Conservation (phyloP, 1,139 yeast species). For the Yamadazyma conglobata region DNA sequence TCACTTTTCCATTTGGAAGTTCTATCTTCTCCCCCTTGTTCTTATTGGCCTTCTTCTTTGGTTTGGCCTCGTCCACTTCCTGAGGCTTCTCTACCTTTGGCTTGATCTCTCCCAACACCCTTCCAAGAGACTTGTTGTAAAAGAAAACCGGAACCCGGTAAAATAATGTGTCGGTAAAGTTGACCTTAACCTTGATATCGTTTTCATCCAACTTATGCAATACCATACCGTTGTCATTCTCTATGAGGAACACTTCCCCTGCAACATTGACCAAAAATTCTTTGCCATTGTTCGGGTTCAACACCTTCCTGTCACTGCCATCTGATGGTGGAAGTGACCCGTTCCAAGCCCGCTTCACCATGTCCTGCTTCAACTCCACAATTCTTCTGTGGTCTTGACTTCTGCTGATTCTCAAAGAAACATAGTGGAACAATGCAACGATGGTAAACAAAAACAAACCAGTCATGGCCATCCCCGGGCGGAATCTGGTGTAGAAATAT, state of each 20-base stretch:
- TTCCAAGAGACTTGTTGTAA: conserved; percentile 49
- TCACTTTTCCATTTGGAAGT: conserved; percentile 59
- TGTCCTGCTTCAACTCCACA: conserved; percentile 44
- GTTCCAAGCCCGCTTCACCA: conserved; percentile 60
- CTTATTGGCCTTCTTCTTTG: conserved; percentile 24
- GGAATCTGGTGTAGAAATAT: conserved; percentile 51
- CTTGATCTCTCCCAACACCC: conserved; percentile 24
- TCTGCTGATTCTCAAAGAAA: conserved; percentile 52
- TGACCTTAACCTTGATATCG: conserved; percentile 36
- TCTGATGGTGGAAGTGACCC: conserved; percentile 49
- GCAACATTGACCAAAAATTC: conserved; percentile 62
- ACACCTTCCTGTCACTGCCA: conserved; percentile 42
- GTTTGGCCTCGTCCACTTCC: conserved; percentile 25
- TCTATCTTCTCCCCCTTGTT: conserved; percentile 45
- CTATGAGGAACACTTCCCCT: conserved; percentile 66
- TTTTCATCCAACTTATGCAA: conserved; percentile 33
- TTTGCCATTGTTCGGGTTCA: conserved; percentile 44
- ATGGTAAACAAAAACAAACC: conserved; percentile 46
- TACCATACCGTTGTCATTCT: conserved; percentile 39
- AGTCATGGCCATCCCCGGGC: conserved; percentile 59
- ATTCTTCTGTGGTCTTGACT: conserved; percentile 62
- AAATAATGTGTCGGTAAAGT: conserved; percentile 55
- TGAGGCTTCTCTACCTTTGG: conserved; percentile 7
- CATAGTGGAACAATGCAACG: conserved; percentile 57
- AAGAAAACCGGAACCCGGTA: conserved; percentile 41